Conservation (phyloP, 139 green algal species). For the Coelastrella sp. region DNA sequence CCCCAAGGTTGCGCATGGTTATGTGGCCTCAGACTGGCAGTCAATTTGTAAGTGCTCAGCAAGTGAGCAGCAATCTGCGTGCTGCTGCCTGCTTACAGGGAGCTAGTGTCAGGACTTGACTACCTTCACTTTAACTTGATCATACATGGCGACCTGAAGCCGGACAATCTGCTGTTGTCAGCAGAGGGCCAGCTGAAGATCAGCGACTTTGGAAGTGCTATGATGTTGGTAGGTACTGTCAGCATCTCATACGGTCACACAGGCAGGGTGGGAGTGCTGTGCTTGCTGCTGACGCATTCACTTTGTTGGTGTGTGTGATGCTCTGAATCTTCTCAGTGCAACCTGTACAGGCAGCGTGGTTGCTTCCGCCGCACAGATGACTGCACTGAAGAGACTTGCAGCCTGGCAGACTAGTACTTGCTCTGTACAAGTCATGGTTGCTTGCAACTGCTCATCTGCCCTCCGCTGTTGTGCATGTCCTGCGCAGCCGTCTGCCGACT, state of each 20-base stretch:
- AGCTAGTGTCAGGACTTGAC: conserved; percentile 54
- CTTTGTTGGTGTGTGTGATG: no score
- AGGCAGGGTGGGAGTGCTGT: no score
- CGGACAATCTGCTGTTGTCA: conserved; percentile 64
- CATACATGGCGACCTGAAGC: conserved; percentile 67
- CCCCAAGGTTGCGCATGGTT: no score
- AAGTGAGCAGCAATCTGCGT: no score
- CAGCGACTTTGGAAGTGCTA: conserved; percentile 61
- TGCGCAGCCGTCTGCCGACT: not conserved
- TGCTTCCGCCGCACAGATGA: no score
- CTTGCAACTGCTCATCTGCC: not conserved
- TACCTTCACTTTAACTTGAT: conserved; percentile 62
- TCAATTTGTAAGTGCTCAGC: no score
- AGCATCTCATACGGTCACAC: not conserved
- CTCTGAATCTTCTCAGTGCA: no score
- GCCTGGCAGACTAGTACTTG: not conserved
- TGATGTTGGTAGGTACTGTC: conserved; percentile 3
- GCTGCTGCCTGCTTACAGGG: conserved; percentile 38
- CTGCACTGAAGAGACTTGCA: not conserved
- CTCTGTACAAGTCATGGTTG: no score
- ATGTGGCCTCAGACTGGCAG: no score
- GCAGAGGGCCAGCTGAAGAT: conserved; percentile 60
- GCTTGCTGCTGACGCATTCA: no score
- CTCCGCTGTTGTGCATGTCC: not conserved
- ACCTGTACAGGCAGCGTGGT: no score